Base-by-base conservation (phyloP, 306 rosid genomes). In the Amphicarpaea edgeworthii region DNA sequence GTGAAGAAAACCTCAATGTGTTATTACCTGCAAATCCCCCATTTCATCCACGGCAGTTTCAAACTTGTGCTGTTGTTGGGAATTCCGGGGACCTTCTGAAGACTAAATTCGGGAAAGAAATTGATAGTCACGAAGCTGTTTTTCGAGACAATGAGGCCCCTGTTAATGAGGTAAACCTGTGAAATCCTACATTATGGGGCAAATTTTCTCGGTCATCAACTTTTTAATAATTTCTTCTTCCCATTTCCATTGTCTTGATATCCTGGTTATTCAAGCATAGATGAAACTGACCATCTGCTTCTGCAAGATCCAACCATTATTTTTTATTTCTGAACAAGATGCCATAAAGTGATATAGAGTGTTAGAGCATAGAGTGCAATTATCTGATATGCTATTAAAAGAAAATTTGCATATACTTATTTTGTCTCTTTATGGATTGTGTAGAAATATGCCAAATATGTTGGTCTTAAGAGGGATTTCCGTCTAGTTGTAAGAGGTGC, bases 401-500 rank as follows among this genome's bases (percentile, higher is more conserved):
- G 42, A 68, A 32, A 9, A 12, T 21, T 68, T 42, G 3, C 73
- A 49, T 62, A 50, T 19, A 7, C 69, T 79, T 77, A 72, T 77
- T 63, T 58, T 68, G 6, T 51, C 14, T 77, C 68, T 83, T 68
- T 47, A 12, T 86, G 65, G 51, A 21, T 42, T 80, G 37, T 90
- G 86, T 84, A 95, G 99, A 88, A 87, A 90, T 95, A 92, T 88
- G 97, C 97, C 77, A 89, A 95, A 83, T 68, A 89, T 30, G 97
- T 95, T 84, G 99, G 99, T 77, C 83, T 88, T 82, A 95, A 92
- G 93, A 89, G 99, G 90, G 97, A 92, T 85, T 92, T 95, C 81
- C 99, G 99, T 79, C 93, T 95, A 75, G 99, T 89, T 66, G 99
- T 95, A 41, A 90, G 99, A 81, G 99, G 99, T 74, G 93, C 97